Conservation (phyloP, 2,329 filamentous ascomycete genomes). For the Aspergillus japonicus region DNA sequence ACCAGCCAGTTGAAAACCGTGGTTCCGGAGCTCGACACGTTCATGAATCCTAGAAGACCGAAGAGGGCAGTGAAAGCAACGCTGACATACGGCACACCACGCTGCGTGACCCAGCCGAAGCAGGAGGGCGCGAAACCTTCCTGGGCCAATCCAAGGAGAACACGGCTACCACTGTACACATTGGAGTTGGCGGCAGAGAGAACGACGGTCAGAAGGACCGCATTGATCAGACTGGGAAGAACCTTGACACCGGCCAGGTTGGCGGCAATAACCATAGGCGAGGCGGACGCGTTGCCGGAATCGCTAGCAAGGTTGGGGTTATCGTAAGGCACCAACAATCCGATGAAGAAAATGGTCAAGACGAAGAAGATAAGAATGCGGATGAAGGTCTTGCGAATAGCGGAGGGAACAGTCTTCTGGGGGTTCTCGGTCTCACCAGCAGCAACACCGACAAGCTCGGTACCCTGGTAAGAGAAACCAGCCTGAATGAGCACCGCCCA, state of each 20-base stretch:
- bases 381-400: conserved; percentile 72
- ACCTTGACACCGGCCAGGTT: conserved; percentile 35
- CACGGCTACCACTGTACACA: conserved; percentile 55
- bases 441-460: conserved; percentile 72
- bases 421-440: conserved; percentile 73
- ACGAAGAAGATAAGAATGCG: conserved; percentile 62
- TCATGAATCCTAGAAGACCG: conserved; percentile 67
- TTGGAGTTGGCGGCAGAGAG: conserved; percentile 41
- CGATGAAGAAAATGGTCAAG: conserved; percentile 59
- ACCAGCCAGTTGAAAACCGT: conserved; percentile 52
- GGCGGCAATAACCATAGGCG: conserved; percentile 42
- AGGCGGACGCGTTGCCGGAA: conserved; percentile 26
- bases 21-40: conserved; percentile 61
- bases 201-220: conserved; percentile 39
- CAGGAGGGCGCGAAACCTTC: conserved; percentile 42
- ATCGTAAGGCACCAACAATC: conserved; percentile 65
- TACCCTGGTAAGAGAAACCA: conserved; percentile 51
- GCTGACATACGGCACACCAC: conserved; percentile 43
- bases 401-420: conserved; percentile 66
- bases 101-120: conserved; percentile 39
- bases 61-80: conserved; percentile 49
- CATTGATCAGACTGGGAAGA: conserved; percentile 39
- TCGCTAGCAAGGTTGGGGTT: conserved; percentile 51
- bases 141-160: conserved; percentile 63
- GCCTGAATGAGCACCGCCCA: conserved; percentile 49